Conservation (phyloP, 2,329 filamentous ascomycete genomes). For the Beauveria pseudobassiana region DNA sequence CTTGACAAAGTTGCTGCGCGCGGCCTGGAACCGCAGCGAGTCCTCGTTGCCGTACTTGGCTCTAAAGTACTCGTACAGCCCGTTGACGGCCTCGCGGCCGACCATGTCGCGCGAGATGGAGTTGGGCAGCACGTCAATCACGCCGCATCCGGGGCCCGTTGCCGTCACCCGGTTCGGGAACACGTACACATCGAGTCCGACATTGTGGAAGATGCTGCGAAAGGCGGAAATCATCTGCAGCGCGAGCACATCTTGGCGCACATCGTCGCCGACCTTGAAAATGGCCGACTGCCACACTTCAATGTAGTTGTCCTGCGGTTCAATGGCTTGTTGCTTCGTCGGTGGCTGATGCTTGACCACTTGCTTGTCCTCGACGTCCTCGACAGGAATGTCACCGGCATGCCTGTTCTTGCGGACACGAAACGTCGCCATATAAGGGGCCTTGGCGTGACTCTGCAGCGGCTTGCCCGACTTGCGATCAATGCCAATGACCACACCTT, state of each 20-base stretch:
- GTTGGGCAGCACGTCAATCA: constrained; percentile 96
- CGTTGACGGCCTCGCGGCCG: constrained; percentile 94
- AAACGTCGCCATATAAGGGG: constrained; percentile 98
- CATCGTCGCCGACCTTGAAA: constrained; percentile 99
- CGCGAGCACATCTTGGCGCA: constrained; percentile 91
- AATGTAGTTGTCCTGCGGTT: constrained; percentile 50
- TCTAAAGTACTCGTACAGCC: constrained; percentile 96
- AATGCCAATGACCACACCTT: constrained; percentile 94
- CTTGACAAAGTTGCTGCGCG: constrained; percentile 95
- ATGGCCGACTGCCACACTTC: constrained; percentile 99
- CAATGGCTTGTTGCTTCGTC: neutral
- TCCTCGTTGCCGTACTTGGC: constrained; percentile 97
- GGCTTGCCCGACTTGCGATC: constrained; percentile 97
- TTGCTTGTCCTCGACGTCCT: constrained; percentile 30
- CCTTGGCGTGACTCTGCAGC: constrained; percentile 94
- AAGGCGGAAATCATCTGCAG: constrained; percentile 98
- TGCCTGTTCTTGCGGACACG: constrained; percentile 76
- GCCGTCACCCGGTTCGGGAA: constrained; percentile 96
- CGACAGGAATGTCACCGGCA: constrained; percentile 39
- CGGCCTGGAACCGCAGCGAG: constrained; percentile 88
- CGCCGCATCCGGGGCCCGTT: constrained; percentile 92
- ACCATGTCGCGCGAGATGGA: constrained; percentile 99
- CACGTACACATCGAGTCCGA: constrained; percentile 93
- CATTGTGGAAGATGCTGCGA: constrained; percentile 89
- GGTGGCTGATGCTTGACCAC: constrained; percentile 4